Evolutionary conservation across 2,329 filamentous ascomycete species (phyloP), one percentile per base, ranked within the genome.

Genomic region (Pseudocercospora pini-densiflorae): DNA sequence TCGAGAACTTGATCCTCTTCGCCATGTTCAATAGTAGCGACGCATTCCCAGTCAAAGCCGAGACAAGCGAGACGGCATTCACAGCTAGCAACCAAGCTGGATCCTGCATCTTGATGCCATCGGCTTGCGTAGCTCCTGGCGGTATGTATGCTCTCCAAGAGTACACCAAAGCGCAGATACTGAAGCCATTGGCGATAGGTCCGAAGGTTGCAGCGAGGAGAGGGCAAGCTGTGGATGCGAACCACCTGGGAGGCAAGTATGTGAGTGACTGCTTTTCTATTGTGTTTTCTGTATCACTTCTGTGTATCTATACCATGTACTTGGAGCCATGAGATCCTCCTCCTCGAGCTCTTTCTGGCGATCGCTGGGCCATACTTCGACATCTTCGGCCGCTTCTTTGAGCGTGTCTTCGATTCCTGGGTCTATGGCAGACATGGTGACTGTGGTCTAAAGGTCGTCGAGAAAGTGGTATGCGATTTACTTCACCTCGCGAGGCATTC

Each of bases 1-100:
- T 78, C 4, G 79, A 77, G 73, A 89, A 89, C 0, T 80, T 78
- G 9, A 89, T 72, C 12, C 85, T 80, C 24, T 82, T 81, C 1
- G 86, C 84, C 87, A 89, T 89, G 74, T 88, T 88, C 24, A 88
- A 79, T 1, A 88, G 79, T 6, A 89, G 76, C 2, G 83, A 79
- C 14, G 84, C 71, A 65, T 89, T 89, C 8, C 86, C 84, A 5
- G 82, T 73, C 9, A 89, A 73, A 0, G 87, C 87, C 62, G 82
- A 83, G 16, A 79, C 78, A 3, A 89, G 79, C 1, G 86, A 88
- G 29, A 88, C 72, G 1, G 82, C 83, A 70, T 89, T 89, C 62
- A 88, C 76, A 2, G 81, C 73, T 16, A 73, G 73, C 53, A 78
- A 81, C 84, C 86, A 89, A 72, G 77, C 75, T 5, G 86, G 86